phyloP scores from a whole-genome alignment of 371 early-diverging fungal genomes.

The Apophysomyces ossiformis region DNA sequence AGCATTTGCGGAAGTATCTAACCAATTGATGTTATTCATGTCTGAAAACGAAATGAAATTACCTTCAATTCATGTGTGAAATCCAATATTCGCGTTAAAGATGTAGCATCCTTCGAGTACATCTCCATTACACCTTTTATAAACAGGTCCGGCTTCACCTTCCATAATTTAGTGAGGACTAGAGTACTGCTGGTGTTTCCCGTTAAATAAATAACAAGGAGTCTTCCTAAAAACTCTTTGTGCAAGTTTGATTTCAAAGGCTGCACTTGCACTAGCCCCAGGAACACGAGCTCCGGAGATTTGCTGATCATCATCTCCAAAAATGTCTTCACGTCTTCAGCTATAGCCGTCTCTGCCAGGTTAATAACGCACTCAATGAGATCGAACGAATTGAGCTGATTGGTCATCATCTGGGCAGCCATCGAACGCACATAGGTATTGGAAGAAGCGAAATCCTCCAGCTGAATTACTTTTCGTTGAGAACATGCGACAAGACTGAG shows the following conservation, averaged over 20 bases:
- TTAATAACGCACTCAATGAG: constrained; percentile 72
- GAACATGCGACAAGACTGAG: constrained; percentile 56
- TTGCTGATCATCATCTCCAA: constrained; percentile 70
- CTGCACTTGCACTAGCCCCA: constrained; percentile 78
- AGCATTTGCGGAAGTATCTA: constrained; percentile 77
- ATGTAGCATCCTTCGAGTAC: constrained; percentile 74
- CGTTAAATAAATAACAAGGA: constrained; percentile 70
- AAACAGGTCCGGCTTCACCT: constrained; percentile 63
- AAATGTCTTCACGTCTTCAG: constrained; percentile 69
- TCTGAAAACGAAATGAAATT: constrained; percentile 13
- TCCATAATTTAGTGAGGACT: constrained; percentile 81
- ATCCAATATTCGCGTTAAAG: constrained; percentile 78
- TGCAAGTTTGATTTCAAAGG: constrained; percentile 66
- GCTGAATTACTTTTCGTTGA: constrained; percentile 52
- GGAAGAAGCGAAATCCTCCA: constrained; percentile 59
- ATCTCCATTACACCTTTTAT: constrained; percentile 72
- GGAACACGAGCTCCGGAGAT: constrained; percentile 76
- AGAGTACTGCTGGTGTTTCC: constrained; percentile 72
- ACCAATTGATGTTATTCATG: neutral
- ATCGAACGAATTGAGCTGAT: constrained; percentile 79
- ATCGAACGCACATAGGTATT: constrained; percentile 51
- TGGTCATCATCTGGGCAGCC: constrained; percentile 55
- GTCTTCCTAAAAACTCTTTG: constrained; percentile 68
- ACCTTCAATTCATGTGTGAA: constrained; percentile 85
- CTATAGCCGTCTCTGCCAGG: constrained; percentile 65